A percentile compares a stretch with the other conserved stretches of the same genome.
Evolutionary conservation across 2,329 filamentous ascomycete genomes (phyloP).

Genomic region (Clonostachys rhizophaga): DNA sequence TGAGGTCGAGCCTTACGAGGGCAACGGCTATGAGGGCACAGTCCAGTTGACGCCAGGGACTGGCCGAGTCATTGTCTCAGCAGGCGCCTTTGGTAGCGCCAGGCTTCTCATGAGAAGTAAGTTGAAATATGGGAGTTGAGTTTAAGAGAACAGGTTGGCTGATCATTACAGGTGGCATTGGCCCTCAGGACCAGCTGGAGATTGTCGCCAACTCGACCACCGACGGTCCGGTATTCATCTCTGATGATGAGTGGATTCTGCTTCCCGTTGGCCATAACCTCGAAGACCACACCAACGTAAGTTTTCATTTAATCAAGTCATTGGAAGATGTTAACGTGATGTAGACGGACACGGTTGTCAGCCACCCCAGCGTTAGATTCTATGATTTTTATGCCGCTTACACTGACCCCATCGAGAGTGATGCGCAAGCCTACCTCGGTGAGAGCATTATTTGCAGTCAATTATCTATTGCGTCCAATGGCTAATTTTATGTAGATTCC

Average conservation of each 20-base stretch:
- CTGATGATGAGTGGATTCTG: slow-evolving; percentile 46
- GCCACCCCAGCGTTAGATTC: slow-evolving; percentile 40
- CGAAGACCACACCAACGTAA: slow-evolving; percentile 47
- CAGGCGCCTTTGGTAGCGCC: slow-evolving; percentile 63
- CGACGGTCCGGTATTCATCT: slow-evolving; percentile 47
- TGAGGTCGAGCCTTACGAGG: slow-evolving; percentile 55
- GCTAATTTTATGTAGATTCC: slow-evolving; percentile 14
- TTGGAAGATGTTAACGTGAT: neutral
- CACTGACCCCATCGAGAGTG: slow-evolving; percentile 35
- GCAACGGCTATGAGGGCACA: slow-evolving; percentile 48
- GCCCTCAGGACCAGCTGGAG: slow-evolving; percentile 53
- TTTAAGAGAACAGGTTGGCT: too few species aligned
- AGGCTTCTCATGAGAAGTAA: slow-evolving; percentile 61
- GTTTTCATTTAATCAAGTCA: neutral
- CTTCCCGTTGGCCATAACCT: slow-evolving; percentile 56
- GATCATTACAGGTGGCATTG: slow-evolving; percentile 41
- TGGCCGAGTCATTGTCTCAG: slow-evolving; percentile 64
- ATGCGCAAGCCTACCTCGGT: slow-evolving; percentile 37
- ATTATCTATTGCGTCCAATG: too few species aligned
- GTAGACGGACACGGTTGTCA: slow-evolving; percentile 39
- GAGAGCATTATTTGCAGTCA: slow-evolving; percentile 7
- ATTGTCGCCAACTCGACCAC: slow-evolving; percentile 39
- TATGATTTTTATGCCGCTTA: slow-evolving; percentile 66
- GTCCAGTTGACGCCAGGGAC: slow-evolving; percentile 55
- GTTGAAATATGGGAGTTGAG: too few species aligned